phyloP scores from a whole-genome alignment of 176 grass and related monocot species.

The Zoysia pacifica region DNA sequence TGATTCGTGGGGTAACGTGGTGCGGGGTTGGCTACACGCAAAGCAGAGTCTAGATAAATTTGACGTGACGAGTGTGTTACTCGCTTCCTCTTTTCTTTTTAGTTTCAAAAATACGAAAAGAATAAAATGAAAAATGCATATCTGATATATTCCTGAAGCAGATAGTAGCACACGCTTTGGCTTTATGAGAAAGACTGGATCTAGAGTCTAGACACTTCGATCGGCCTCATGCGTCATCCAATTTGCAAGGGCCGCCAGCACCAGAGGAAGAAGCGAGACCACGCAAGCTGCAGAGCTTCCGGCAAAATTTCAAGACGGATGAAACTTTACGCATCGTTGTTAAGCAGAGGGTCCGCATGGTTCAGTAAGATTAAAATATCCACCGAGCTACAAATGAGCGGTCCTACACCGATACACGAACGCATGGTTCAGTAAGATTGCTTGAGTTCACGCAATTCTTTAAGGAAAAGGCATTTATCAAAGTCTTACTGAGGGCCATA shows the following conservation, averaged over 20 bases:
- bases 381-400: neutral
- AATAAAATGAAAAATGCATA: too few relatives aligned
- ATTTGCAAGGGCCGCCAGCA: neutral
- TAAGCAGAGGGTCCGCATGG: too few relatives aligned
- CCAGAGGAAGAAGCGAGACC: neutral
- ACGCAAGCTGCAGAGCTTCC: neutral
- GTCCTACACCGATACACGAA: too few relatives aligned
- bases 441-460: too few relatives aligned
- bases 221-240: neutral
- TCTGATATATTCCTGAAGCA: neutral
- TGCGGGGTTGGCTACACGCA: neutral
- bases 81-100: neutral
- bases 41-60: neutral
- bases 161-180: neutral
- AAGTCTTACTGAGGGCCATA: too few relatives aligned
- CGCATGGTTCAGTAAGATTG: too few relatives aligned
- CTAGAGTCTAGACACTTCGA: neutral
- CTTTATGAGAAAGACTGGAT: neutral
- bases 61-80: neutral
- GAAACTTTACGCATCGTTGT: neutral
- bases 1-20: slow-evolving; percentile 9
- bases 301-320: neutral
- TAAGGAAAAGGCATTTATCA: too few relatives aligned
- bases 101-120: neutral
- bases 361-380: neutral